Evolutionary conservation across 2,329 filamentous ascomycete genomes (phyloP).

Genomic region (Colletotrichum sp.): DNA sequence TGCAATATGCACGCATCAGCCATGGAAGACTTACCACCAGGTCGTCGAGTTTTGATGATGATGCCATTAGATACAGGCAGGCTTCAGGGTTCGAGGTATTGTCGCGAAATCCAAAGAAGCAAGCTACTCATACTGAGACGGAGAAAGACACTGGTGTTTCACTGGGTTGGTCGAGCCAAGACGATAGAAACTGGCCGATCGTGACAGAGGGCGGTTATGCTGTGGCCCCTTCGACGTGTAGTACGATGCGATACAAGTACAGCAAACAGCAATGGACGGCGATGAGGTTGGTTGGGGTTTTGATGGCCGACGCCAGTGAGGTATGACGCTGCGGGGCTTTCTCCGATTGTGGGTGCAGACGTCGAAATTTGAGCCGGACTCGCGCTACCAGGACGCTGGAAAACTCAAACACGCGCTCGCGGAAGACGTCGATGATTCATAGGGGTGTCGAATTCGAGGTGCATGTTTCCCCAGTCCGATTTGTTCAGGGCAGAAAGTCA

Average conservation of each 20-base stretch:
- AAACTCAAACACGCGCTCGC: not conserved
- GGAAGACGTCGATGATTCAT: conserved; percentile 9
- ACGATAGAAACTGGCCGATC: not conserved
- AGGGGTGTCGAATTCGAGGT: not conserved
- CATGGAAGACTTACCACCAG: conserved; percentile 6
- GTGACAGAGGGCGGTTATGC: not conserved
- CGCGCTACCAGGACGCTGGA: not conserved
- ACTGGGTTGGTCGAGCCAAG: not conserved
- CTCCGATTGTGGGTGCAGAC: not conserved
- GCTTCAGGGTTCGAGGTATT: conserved; percentile 16
- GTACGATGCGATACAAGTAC: not conserved
- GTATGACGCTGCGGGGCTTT: not conserved
- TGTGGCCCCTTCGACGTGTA: not conserved
- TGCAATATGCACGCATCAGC: not conserved
- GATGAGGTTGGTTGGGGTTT: not conserved
- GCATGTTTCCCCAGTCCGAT: not conserved
- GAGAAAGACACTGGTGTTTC: not conserved
- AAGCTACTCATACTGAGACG: conserved; percentile 6
- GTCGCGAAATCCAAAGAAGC: conserved; percentile 7
- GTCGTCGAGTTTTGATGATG: conserved; percentile 12
- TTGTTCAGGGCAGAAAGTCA: not conserved
- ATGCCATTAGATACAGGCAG: not conserved
- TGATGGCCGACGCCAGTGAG: not conserved
- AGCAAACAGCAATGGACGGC: not conserved
- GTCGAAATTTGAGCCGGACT: not conserved